Conservation (phyloP, 2,329 filamentous ascomycete species). For the Penicillium rolfsii region DNA sequence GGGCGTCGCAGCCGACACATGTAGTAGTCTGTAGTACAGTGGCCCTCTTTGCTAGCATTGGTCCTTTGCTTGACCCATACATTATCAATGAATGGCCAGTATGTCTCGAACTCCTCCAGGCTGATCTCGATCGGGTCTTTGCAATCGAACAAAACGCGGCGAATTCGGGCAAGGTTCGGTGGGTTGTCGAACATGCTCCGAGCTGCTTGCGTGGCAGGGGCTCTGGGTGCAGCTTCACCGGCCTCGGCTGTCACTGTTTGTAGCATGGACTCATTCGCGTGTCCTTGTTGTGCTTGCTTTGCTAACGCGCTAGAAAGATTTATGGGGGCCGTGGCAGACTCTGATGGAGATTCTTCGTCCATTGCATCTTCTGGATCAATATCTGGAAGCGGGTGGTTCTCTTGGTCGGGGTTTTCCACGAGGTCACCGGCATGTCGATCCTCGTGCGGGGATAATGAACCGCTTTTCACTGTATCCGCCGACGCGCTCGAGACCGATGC, state of each 20-base stretch:
- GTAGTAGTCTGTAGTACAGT: conserved; percentile 52
- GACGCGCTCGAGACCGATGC: conserved; percentile 29
- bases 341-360: conserved; percentile 14
- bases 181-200: conserved; percentile 47
- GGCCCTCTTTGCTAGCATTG: conserved; percentile 47
- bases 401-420: conserved; percentile 10
- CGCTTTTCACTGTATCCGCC: conserved; percentile 20
- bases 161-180: conserved; percentile 47
- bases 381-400: neutral
- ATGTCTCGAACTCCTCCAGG: conserved; percentile 50
- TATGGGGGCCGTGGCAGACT: conserved; percentile 17
- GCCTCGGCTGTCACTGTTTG: neutral
- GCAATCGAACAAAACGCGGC: conserved; percentile 50
- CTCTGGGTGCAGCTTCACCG: neutral
- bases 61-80: conserved; percentile 54
- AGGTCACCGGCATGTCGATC: conserved; percentile 13
- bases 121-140: conserved; percentile 52
- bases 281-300: conserved; percentile 22
- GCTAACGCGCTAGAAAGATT: conserved; percentile 28
- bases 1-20: conserved; percentile 51
- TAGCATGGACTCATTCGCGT: conserved; percentile 6
- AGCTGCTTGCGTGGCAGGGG: conserved; percentile 12
- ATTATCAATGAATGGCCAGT: conserved; percentile 55
- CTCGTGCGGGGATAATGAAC: conserved; percentile 17
- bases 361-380: conserved; percentile 9